phyloP scores from a whole-genome alignment of 768 basidiomycete genomes.

The Mycena amicta region DNA sequence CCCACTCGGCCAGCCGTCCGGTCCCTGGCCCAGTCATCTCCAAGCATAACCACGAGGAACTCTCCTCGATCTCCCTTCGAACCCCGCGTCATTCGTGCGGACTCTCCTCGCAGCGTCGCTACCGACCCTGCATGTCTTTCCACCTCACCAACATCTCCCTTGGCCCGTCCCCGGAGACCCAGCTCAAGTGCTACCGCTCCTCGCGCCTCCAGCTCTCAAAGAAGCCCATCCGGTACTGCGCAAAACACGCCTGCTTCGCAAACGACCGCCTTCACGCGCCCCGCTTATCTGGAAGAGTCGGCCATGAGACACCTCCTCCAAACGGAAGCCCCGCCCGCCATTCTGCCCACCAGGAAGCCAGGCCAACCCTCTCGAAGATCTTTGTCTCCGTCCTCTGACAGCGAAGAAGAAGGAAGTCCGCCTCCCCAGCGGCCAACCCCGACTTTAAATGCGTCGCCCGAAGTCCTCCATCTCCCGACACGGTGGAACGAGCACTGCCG shows the following conservation, averaged over 20 bases:
- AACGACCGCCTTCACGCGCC: constrained; percentile 57
- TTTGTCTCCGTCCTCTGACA: constrained; percentile 53
- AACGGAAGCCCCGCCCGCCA: constrained; percentile 47
- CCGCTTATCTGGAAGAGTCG: constrained; percentile 77
- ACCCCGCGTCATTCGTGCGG: constrained; percentile 71
- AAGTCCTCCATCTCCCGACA: constrained; percentile 64
- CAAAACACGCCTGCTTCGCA: constrained; percentile 33
- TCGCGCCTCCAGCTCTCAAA: constrained; percentile 25
- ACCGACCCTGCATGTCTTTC: constrained; percentile 50
- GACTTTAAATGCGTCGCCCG: constrained; percentile 37
- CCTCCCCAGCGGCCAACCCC: constrained; percentile 50
- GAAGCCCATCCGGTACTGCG: constrained; percentile 31
- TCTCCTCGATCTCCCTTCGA: constrained; percentile 48
- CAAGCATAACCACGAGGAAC: constrained; percentile 32
- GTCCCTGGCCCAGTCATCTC: constrained; percentile 41
- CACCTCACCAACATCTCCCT: constrained; percentile 36
- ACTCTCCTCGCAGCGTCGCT: constrained; percentile 37
- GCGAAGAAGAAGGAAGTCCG: constrained; percentile 66
- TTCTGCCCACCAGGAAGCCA: constrained; percentile 41
- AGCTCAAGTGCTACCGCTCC: constrained; percentile 36
- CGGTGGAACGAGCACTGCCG: constrained; percentile 78
- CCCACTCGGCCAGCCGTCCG: constrained; percentile 46
- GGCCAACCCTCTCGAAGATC: constrained; percentile 31
- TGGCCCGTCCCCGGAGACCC: constrained; percentile 47
- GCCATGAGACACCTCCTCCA: constrained; percentile 71